These are phyloP conservation scores for Sarocladiaceae sp. DNA, from an alignment of 2,329 filamentous ascomycete species.

Conservation along the genomic window DNA sequence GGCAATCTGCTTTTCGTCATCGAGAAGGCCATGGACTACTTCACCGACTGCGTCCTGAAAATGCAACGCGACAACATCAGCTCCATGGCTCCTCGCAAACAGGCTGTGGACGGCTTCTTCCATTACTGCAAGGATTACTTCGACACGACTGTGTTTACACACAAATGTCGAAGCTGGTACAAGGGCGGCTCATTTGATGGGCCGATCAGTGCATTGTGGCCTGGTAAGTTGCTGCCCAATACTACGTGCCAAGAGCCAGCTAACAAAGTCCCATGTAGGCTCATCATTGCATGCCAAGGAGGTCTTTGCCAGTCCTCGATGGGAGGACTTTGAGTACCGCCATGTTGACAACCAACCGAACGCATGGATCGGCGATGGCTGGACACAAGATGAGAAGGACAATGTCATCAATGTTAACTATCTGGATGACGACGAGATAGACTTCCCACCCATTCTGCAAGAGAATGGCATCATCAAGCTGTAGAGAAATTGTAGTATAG, in stretches of 20 bases:
- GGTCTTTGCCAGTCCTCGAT: not conserved
- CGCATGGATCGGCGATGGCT: conserved; percentile 3
- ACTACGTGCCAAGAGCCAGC: not conserved
- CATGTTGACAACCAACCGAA: not conserved
- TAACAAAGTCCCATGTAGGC: conserved; percentile 1
- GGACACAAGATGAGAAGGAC: conserved; percentile 5
- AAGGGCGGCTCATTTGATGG: conserved; percentile 39
- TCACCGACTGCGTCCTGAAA: conserved; percentile 44
- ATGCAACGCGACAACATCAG: conserved; percentile 40
- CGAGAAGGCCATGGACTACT: conserved; percentile 45
- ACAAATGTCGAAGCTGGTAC: conserved; percentile 41
- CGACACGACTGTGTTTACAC: conserved; percentile 35
- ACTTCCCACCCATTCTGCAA: conserved; percentile 3
- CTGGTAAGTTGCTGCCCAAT: conserved; percentile 21
- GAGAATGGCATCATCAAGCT: not conserved
- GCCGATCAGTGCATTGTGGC: conserved; percentile 39
- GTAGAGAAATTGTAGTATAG: too few species aligned
- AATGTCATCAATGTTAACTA: conserved; percentile 1
- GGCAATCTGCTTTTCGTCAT: conserved; percentile 36
- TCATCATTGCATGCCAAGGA: conserved; percentile 8
- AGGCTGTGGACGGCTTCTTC: conserved; percentile 47
- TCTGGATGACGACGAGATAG: conserved; percentile 4
- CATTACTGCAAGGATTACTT: conserved; percentile 35
- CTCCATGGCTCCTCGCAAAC: conserved; percentile 38
- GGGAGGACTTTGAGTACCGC: conserved; percentile 8